Evolutionary conservation across 2,329 filamentous ascomycete species (phyloP), one percentile per base, ranked within the genome.

Genomic region (Cladosporium sphaerospermum): DNA sequence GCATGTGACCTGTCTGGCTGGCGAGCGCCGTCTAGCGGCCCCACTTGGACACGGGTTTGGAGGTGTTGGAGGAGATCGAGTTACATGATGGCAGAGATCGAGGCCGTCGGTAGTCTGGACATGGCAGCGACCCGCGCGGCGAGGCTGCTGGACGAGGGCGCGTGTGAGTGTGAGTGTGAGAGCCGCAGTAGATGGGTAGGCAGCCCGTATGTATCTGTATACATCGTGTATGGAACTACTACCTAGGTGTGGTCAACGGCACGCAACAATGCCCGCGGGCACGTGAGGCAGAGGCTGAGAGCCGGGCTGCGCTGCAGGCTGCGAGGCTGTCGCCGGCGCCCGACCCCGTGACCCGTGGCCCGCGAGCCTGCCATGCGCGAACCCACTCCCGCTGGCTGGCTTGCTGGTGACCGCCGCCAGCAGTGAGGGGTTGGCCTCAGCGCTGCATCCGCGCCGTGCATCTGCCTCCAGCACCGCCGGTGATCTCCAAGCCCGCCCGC

Each of bases 1-100:
- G 47, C 47, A 50, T 50, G 40, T 51, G 48, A 51, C 48, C 48
- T 49, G 37, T 50, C 39, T 50, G 47, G 23, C 23, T 28, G 23
- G 47, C 47, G 47, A 50, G 47, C 28, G 39, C 39, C 37, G 40
- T 43, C 23, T 50, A 50, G 47, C 47, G 48, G 48, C 48, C 40
- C 48, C 48, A 51, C 48, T 42, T 31, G 23, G 19, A 34, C 31
- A 49, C 46, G 46, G 37, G 36, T 44, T 51, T 13, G 47, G 46
- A 49, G 28, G 11, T 31, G 39, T 16, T 18, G 40, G 40, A 42
- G 47, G 39, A 51, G 48, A 51, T 51, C 40, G 44, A 32, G 48
- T 36, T 44, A 37, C 33, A 18, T 49, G 32, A 39, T 48, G 39
- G 39, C 16, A n/a, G 36, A 39, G 36, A 39, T 39, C 13, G 36